phyloP scores from a whole-genome alignment of 371 early-diverging fungal genomes.

The Mucor ambiguus region DNA sequence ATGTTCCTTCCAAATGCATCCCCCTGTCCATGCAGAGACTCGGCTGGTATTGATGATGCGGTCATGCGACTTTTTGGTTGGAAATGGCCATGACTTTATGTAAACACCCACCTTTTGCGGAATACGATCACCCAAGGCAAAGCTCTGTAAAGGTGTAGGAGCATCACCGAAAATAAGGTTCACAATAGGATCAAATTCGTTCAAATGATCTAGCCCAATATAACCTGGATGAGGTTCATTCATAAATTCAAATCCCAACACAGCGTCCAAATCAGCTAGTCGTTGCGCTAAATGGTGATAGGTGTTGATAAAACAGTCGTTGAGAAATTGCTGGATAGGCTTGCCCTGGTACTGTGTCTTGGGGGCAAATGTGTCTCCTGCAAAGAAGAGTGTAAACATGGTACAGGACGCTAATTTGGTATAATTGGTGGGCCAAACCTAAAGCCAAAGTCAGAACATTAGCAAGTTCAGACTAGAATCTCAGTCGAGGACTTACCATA shows the following conservation, averaged over 20 bases:
- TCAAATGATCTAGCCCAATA: slow-evolving; percentile 64
- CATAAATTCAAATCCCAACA: slow-evolving; percentile 80
- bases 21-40: slow-evolving; percentile 63
- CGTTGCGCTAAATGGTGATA: slow-evolving; percentile 61
- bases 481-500: slow-evolving; percentile 53
- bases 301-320: slow-evolving; percentile 54
- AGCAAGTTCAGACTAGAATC: neutral
- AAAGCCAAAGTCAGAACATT: neutral
- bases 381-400: slow-evolving; percentile 89
- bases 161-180: slow-evolving; percentile 70
- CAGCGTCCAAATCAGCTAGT: slow-evolving; percentile 60
- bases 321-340: slow-evolving; percentile 59
- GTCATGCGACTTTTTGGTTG: slow-evolving; percentile 60
- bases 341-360: slow-evolving; percentile 48
- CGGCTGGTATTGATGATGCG: slow-evolving; percentile 58
- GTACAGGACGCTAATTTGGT: slow-evolving; percentile 79
- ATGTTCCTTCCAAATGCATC: slow-evolving; percentile 78
- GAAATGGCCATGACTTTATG: slow-evolving; percentile 77
- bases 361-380: slow-evolving; percentile 77
- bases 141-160: slow-evolving; percentile 73
- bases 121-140: slow-evolving; percentile 70
- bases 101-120: slow-evolving; percentile 69
- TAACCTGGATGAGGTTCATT: slow-evolving; percentile 86
- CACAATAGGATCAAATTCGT: slow-evolving; percentile 64
- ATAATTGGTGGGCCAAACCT: slow-evolving; percentile 85